Base-by-base conservation (phyloP, 2,329 filamentous ascomycete genomes). In the Metarhizium sp. region DNA sequence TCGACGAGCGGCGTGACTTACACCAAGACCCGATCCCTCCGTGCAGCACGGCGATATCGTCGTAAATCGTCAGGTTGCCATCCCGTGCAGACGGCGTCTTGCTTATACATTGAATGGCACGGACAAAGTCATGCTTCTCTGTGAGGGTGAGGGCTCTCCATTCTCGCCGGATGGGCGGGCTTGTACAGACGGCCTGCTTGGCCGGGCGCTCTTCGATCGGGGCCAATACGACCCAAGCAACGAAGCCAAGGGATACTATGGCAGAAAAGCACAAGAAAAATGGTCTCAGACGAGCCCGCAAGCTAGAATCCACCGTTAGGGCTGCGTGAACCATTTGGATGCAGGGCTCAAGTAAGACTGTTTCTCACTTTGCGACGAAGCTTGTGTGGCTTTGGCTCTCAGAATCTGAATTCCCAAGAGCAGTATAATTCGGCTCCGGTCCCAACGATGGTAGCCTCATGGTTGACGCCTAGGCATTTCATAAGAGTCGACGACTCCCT, bases 1-100 rank as follows among this genome's bases (percentile, higher is more conserved):
- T 8, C 10, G 34, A 16, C 13, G 30, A 11, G n/a, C 7, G 16
- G 10, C 38, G 16, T 11, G 20, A 52, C 46, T 38, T 30, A 56
- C 55, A 48, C 55, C 55, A 56, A 6, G 55, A 57, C 42, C 51
- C 55, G 10, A 57, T 54, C 1, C 46, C 55, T 47, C 29, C 55
- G 32, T 57, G 55, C 7, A 57, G 36, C 8, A 52, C 30, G 11
- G 55, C 55, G 42, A 57, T 45, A 14, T 54, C 55, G 14, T 57
- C 51, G 36, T 57, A 54, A 1, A 54, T 32, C 10, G 55, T 54
- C n/a, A 36, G 43, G 40, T 51, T 54, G 1, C 18, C 6, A 18
- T 34, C 25, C 6, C 51, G 32, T 4, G 2, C 4, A 30, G 51
- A 53, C 2, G 51, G 40, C 3, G 3, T 25, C 40, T n/a, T 50